A percentile compares a stretch with the other conserved stretches of the same genome.
Conservation (phyloP, 2,329 filamentous ascomycete genomes). For the Beauveria varroae region DNA sequence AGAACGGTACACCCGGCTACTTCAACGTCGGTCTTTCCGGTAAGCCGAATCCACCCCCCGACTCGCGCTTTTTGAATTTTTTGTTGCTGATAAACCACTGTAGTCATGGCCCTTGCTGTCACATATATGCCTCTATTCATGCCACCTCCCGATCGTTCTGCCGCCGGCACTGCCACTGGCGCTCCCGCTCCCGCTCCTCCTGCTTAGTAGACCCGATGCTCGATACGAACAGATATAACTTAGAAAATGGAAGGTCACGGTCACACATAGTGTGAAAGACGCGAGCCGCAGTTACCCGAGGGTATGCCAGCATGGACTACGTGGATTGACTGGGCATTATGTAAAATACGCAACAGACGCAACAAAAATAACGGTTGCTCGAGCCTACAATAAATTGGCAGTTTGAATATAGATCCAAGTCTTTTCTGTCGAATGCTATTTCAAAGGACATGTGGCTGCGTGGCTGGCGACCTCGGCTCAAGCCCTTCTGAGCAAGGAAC, state of each 20-base stretch:
- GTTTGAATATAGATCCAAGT: not conserved
- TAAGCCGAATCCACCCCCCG: constrained; percentile 34
- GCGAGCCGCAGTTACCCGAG: not conserved
- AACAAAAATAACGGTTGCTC: not conserved
- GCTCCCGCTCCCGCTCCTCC: constrained; percentile 1
- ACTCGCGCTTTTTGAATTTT: not conserved
- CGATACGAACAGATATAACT: not conserved
- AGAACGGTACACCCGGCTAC: constrained; percentile 58
- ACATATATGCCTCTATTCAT: constrained; percentile 46
- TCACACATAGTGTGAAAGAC: not conserved
- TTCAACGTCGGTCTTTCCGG: constrained; percentile 74
- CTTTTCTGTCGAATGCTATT: not conserved
- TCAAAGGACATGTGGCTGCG: not conserved
- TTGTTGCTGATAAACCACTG: constrained; percentile 12
- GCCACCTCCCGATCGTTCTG: constrained; percentile 26
- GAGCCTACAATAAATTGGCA: not conserved
- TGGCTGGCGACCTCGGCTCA: not conserved
- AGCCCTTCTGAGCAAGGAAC: not conserved
- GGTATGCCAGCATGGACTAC: not conserved
- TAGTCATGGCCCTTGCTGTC: constrained; percentile 50
- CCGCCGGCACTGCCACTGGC: not conserved
- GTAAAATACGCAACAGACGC: not conserved
- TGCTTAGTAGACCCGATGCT: not conserved
- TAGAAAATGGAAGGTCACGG: not conserved
- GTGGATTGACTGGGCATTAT: not conserved